Evolutionary conservation across 2,329 filamentous ascomycete genomes (phyloP).

Genomic region (Arthrobotrys iridis): DNA sequence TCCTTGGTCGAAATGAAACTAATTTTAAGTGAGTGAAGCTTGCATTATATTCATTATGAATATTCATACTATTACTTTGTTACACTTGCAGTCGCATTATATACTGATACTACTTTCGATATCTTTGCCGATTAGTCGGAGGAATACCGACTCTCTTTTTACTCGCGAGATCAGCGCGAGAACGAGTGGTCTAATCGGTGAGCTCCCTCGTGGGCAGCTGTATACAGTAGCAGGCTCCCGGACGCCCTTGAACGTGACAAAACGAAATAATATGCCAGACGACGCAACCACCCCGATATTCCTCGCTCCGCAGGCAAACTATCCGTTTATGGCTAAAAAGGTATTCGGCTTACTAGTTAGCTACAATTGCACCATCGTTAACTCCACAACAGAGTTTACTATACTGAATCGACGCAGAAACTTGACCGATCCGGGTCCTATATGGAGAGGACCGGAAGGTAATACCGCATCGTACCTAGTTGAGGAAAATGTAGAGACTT

Average conservation of each 20-base stretch:
- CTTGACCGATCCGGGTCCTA: too few relatives aligned
- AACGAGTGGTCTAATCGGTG: too few relatives aligned
- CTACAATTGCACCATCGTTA: conserved; percentile 17
- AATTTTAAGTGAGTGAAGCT: not conserved
- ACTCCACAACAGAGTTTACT: not conserved
- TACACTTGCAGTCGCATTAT: too few relatives aligned
- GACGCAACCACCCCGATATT: conserved; percentile 7
- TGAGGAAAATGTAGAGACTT: too few relatives aligned
- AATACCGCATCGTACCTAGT: not conserved
- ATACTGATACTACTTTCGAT: too few relatives aligned
- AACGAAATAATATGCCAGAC: not conserved
- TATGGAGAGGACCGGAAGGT: too few relatives aligned
- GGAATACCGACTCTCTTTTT: too few relatives aligned
- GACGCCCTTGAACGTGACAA: not conserved
- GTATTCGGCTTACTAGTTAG: conserved; percentile 4
- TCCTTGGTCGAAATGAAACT: not conserved
- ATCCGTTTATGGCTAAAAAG: not conserved
- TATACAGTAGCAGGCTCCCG: not conserved
- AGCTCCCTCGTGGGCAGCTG: too few relatives aligned
- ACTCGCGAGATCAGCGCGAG: too few relatives aligned
- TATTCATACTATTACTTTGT: not conserved
- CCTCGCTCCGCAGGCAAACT: not conserved
- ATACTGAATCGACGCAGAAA: conserved; percentile 7
- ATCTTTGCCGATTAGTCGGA: too few relatives aligned
- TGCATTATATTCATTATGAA: too few relatives aligned